These are phyloP conservation scores for Carnegiea gigantea DNA, from an alignment of 179 eudicot genomes.

Conservation along the genomic window DNA sequence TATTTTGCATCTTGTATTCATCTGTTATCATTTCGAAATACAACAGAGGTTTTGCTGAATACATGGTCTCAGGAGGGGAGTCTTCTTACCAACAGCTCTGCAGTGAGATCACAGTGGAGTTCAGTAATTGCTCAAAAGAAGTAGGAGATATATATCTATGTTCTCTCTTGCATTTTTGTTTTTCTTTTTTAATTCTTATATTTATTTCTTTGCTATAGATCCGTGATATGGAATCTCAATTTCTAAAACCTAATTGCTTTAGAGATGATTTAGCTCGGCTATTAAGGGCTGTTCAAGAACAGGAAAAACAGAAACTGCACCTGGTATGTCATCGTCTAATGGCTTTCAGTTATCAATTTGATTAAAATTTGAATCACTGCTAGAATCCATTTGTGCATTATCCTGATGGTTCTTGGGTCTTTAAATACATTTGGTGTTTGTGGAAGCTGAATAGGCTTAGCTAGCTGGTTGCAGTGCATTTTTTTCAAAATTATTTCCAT, in stretches of 20 bases:
- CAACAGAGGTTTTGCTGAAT: slow-evolving; percentile 82
- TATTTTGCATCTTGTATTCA: slow-evolving; percentile 6
- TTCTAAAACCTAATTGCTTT: slow-evolving; percentile 64
- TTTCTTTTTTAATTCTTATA: background rate
- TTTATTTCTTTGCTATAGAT: slow-evolving; percentile 45
- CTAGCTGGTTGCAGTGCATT: background rate
- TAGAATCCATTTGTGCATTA: background rate
- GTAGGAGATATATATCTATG: slow-evolving; percentile 37
- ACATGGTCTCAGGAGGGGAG: slow-evolving; percentile 71
- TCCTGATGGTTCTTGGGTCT: background rate
- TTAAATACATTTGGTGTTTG: too few relatives aligned
- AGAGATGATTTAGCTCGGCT: slow-evolving; percentile 76
- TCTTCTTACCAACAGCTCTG: slow-evolving; percentile 81
- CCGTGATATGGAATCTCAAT: slow-evolving; percentile 67
- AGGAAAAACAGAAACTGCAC: slow-evolving; percentile 80
- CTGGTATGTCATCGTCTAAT: slow-evolving; percentile 44
- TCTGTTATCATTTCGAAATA: slow-evolving; percentile 15
- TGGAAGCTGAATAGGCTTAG: background rate
- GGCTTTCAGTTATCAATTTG: background rate
- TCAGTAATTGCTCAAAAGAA: slow-evolving; percentile 84
- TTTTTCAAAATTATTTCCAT: background rate
- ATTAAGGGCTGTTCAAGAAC: slow-evolving; percentile 70
- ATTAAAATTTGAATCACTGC: background rate
- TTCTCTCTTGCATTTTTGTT: background rate
- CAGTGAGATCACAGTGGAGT: slow-evolving; percentile 75